phyloP scores from a whole-genome alignment of 2,329 filamentous ascomycete species.

The Eutypella sp. region DNA sequence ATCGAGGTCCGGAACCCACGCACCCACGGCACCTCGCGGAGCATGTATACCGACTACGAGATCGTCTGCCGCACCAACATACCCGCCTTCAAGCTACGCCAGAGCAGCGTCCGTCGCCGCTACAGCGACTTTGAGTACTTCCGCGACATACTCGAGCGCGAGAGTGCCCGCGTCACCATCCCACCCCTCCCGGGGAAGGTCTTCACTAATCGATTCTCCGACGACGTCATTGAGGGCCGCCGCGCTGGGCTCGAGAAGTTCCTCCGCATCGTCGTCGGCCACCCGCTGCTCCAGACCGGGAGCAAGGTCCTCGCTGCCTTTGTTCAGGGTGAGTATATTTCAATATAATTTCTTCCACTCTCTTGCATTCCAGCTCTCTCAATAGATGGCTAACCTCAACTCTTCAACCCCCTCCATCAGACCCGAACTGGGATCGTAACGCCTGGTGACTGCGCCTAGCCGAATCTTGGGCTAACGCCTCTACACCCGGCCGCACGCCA shows the following conservation, averaged over 20 bases:
- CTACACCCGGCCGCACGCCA: conserved; percentile 24
- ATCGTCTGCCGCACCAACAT: conserved; percentile 98
- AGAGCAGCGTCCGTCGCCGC: conserved; percentile 80
- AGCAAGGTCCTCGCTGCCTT: conserved; percentile 95
- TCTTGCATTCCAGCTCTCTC: too few relatives aligned
- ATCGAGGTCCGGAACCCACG: conserved; percentile 95
- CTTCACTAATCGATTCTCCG: conserved; percentile 95
- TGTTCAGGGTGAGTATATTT: conserved; percentile 87
- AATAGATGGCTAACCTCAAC: too few relatives aligned
- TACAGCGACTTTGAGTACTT: conserved; percentile 99
- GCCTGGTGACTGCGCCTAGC: conserved; percentile 61
- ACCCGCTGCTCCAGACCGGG: conserved; percentile 92
- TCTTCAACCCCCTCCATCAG: conserved; percentile 40
- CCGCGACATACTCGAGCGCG: conserved; percentile 93
- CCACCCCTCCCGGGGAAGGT: conserved; percentile 95
- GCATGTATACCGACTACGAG: conserved; percentile 99
- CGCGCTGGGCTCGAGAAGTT: conserved; percentile 91
- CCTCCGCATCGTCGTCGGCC: conserved; percentile 93
- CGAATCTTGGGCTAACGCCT: conserved; percentile 25
- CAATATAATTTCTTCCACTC: too few relatives aligned
- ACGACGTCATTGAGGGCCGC: conserved; percentile 95
- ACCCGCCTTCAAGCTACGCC: conserved; percentile 93
- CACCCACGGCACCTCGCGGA: conserved; percentile 88
- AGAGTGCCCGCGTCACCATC: conserved; percentile 90
- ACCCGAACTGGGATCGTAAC: conserved; percentile 87